Conservation (phyloP, 352 stramenopile genomes). For the Phytophthora meadii region DNA sequence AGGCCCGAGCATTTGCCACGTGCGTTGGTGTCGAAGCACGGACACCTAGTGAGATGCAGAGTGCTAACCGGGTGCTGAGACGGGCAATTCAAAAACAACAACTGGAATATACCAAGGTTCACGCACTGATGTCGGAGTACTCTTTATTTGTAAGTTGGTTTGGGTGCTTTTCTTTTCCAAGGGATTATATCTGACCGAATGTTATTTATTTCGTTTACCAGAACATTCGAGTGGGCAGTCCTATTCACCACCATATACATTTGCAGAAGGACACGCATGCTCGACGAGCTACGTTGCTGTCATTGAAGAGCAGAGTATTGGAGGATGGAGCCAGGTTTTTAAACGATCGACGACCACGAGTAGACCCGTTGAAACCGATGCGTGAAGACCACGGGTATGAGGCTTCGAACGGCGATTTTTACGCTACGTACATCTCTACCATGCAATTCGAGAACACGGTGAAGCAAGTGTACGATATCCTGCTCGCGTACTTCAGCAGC, state of each 20-base stretch:
- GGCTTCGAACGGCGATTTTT: slow-evolving; percentile 37
- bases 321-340: slow-evolving; percentile 38
- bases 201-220: slow-evolving; percentile 8
- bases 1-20: slow-evolving; percentile 24
- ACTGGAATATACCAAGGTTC: slow-evolving; percentile 34
- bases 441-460: slow-evolving; percentile 49
- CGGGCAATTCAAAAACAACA: slow-evolving; percentile 37
- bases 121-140: slow-evolving; percentile 46
- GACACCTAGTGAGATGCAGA: slow-evolving; percentile 35
- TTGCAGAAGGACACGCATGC: slow-evolving; percentile 30
- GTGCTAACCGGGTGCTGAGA: slow-evolving; percentile 35
- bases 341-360: slow-evolving; percentile 22
- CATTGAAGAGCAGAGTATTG: slow-evolving; percentile 38
- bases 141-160: slow-evolving; percentile 40
- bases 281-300: slow-evolving; percentile 24
- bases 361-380: slow-evolving; percentile 41
- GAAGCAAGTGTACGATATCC: slow-evolving; percentile 56
- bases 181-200: slow-evolving; percentile 1
- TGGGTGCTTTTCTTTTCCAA: background rate
- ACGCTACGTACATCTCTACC: slow-evolving; percentile 32
- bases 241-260: slow-evolving; percentile 39
- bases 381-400: slow-evolving; percentile 45
- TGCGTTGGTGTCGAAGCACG: slow-evolving; percentile 18
- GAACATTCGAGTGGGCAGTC: slow-evolving; percentile 43
- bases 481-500: slow-evolving; percentile 43